Percentiles rank a stretch among this genome's conserved stretches.
Evolutionary conservation across 345 rosid species (phyloP).

Genomic region (Rhodomyrtus tomentosa): DNA sequence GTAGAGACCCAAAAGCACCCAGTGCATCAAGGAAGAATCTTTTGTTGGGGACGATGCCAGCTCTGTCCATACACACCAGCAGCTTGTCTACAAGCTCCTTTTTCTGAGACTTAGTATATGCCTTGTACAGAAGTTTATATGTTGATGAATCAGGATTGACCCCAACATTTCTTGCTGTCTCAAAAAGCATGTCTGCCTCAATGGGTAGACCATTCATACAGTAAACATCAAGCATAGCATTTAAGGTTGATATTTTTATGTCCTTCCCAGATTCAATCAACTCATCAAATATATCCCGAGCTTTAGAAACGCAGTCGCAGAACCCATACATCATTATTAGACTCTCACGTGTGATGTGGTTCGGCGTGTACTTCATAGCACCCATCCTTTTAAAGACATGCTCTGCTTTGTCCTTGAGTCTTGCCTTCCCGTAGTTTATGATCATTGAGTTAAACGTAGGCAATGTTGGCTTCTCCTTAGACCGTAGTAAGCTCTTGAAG

Average conservation of each 20-base stretch:
- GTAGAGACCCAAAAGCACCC: conserved; percentile 42
- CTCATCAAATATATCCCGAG: conserved; percentile 60
- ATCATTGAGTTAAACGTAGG: conserved; percentile 92
- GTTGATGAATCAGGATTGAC: conserved; percentile 50
- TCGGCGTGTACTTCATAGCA: conserved; percentile 60
- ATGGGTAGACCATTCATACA: conserved; percentile 54
- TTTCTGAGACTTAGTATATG: conserved; percentile 62
- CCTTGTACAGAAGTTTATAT: conserved; percentile 78
- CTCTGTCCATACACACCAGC: conserved; percentile 60
- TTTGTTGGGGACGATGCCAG: conserved; percentile 74
- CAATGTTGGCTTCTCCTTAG: conserved; percentile 75
- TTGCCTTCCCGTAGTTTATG: conserved; percentile 75
- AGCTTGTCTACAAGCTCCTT: conserved; percentile 62
- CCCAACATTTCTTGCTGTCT: conserved; percentile 23
- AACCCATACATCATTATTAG: conserved; percentile 72
- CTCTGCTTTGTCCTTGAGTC: conserved; percentile 67
- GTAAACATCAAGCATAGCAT: conserved; percentile 77
- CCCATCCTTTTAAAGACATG: conserved; percentile 41
- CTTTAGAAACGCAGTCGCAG: conserved; percentile 57
- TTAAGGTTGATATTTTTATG: conserved; percentile 55
- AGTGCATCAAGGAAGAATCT: conserved; percentile 79
- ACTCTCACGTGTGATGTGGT: conserved; percentile 69
- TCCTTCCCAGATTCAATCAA: conserved; percentile 42
- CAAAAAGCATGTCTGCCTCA: conserved; percentile 64
- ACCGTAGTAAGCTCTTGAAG: conserved; percentile 59